These are phyloP conservation scores for Brassica juncea DNA, from an alignment of 345 rosid genomes.

Conservation along the genomic window DNA sequence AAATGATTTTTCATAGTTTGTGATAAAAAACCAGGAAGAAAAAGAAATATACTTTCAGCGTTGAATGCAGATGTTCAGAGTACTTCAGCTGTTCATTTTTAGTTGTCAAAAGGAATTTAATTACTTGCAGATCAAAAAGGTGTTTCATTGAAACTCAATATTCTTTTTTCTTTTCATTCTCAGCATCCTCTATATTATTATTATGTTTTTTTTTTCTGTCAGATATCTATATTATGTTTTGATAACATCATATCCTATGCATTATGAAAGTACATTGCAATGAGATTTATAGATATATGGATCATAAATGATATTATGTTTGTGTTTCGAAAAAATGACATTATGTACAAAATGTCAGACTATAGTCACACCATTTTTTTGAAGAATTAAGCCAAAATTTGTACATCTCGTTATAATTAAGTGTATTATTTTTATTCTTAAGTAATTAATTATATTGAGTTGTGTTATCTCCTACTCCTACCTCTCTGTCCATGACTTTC, in stretches of 20 bases:
- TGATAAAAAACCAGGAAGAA: constrained; percentile 18
- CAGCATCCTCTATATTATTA: not conserved
- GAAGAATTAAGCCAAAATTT: not conserved
- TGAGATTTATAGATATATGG: not conserved
- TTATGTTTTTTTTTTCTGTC: not conserved
- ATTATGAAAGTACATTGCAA: not conserved
- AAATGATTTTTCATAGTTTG: not conserved
- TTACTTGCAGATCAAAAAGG: constrained; percentile 31
- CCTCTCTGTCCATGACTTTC: not conserved
- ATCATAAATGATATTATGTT: too few species aligned
- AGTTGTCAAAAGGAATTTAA: constrained; percentile 36
- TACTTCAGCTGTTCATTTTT: constrained; percentile 36
- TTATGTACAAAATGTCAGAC: not conserved
- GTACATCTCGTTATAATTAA: not conserved
- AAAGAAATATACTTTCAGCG: constrained; percentile 32
- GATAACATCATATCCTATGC: not conserved
- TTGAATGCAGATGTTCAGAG: constrained; percentile 41
- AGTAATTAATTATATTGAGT: not conserved
- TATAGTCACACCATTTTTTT: not conserved
- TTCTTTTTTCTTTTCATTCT: not conserved
- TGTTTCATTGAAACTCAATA: constrained; percentile 15
- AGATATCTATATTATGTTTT: not conserved
- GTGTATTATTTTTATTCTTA: not conserved
- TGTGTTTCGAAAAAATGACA: too few species aligned
- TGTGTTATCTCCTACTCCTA: not conserved